Evolutionary conservation across 139 green algal species (phyloP), one percentile per base, ranked within the genome.

Genomic region (Closterium sp.): DNA sequence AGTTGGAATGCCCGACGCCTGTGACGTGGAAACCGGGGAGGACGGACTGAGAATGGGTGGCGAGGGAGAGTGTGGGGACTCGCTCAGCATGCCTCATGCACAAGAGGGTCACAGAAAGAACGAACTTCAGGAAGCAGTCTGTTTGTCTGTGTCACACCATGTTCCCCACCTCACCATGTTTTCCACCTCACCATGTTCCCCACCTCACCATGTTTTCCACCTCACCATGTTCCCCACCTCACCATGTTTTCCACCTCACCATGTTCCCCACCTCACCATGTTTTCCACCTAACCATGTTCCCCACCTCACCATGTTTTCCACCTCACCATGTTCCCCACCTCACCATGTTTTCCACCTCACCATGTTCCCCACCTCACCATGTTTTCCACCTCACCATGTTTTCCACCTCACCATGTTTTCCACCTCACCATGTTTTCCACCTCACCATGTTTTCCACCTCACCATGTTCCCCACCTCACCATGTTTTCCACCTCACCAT

Each of bases 241-340:
- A 90, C 88, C 88, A 62, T 29, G 88, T 91, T 38, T 92, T 98
- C 96, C 31, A 97, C 91, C 42, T 62, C 5, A 90, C 87, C 87
- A 38, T n/a, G 87, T 91, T 34, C 92, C 98, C 96, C 31, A 97
- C 91, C 92, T 98, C 95, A 90, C 88, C 88, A 62, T 29, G 88
- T 91, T 38, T 92, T 98, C 96, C 31, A 97, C 91, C 42, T 62
- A 7, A 90, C 87, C 87, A 38, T n/a, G 87, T 91, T 34, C 92
- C 98, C 96, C 31, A 97, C 91, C 92, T 98, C 95, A 90, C 88
- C 88, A 62, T 29, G 88, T 91, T 38, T 92, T 98, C 96, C 31
- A 97, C 91, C 42, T 62, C 5, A 90, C 87, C 87, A 38, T n/a
- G 87, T 91, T 34, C 92, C 98, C 96, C 31, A 97, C 91, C 92